Base-by-base conservation (phyloP, 2,329 filamentous ascomycete species). In the Parastagonospora nodorum region DNA sequence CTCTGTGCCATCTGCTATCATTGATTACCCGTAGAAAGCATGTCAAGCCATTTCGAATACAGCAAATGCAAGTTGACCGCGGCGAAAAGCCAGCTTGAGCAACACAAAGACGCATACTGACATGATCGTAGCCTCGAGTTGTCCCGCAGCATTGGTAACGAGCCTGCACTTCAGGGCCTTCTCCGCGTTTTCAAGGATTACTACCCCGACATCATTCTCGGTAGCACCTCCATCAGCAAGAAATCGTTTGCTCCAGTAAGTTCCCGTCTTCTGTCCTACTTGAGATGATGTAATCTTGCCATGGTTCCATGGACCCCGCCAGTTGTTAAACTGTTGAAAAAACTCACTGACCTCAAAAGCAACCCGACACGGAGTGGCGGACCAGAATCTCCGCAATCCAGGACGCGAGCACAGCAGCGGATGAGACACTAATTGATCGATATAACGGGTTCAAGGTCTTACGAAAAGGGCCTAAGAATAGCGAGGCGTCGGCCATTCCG, bases 111-210 rank as follows among this genome's bases (percentile, higher is more conserved):
- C 44, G 41, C 43, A 24, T 53, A 56, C 62, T 72, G 47, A 73
- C 57, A 50, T 45, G 29, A 50, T 31, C 35, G 14, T 44, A 76
- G 74, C 5, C 78, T 82, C 65, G 80, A 82, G 51, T 62, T 82
- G 15, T 74, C 79, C 37, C 75, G 74, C 33, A 73, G 72, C 57
- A 69, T 77, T 12, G 77, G 77, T 14, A 88, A 89, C 64, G 91
- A 96, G 48, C 88, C 87, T 42, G 82, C 86, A 44, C 77, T 96
- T 31, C 80, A 88, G 32, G 89, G 89, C 2, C 78, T 96, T 14
- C 77, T 95, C 42, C 84, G 88, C 48, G 85, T 93, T n/a, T 95
- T 88, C 77, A 94, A 94, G 68, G 90, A 93, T 69, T 95, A 93
- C 72, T 95, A 93, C 64, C 90, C 91, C 0, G 90, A 96, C 69